Evolutionary conservation across 352 stramenopile genomes (phyloP).

Genomic region (Pythium phragmiticola): DNA sequence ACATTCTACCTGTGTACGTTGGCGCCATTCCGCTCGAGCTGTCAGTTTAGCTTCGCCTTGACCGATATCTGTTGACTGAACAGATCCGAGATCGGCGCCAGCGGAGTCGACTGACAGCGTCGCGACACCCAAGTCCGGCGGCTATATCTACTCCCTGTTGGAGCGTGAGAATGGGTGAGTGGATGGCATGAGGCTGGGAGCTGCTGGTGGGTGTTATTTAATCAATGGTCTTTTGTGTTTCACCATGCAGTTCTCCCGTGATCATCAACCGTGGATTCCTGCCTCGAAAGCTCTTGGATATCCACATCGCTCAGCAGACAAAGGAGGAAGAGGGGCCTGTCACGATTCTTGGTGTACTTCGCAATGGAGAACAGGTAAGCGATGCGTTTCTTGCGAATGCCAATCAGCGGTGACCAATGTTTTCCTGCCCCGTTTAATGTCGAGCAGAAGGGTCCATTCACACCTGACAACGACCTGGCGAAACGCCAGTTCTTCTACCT

Average conservation of each 20-base stretch:
- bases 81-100: constrained; percentile 74
- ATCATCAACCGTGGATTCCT: constrained; percentile 87
- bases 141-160: constrained; percentile 85
- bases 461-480: constrained; percentile 70
- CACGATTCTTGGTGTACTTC: constrained; percentile 71
- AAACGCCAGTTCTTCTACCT: constrained; percentile 84
- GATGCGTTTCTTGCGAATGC: neutral
- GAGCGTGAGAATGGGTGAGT: constrained; percentile 63
- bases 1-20: constrained; percentile 77
- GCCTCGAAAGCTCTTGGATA: constrained; percentile 69
- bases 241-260: constrained; percentile 53
- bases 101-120: constrained; percentile 76
- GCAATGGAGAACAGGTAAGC: constrained; percentile 73
- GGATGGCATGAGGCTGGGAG: neutral
- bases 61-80: constrained; percentile 7
- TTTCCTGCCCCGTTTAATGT: neutral
- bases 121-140: constrained; percentile 75
- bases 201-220: neutral
- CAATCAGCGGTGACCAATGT: neutral
- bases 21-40: neutral
- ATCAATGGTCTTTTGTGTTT: neutral
- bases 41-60: neutral
- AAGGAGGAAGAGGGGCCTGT: constrained; percentile 58
- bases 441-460: constrained; percentile 71
- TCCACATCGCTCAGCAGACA: constrained; percentile 54